These are phyloP conservation scores for Lachnellula cervina DNA, from an alignment of 2,329 filamentous ascomycete species.

Conservation along the genomic window DNA sequence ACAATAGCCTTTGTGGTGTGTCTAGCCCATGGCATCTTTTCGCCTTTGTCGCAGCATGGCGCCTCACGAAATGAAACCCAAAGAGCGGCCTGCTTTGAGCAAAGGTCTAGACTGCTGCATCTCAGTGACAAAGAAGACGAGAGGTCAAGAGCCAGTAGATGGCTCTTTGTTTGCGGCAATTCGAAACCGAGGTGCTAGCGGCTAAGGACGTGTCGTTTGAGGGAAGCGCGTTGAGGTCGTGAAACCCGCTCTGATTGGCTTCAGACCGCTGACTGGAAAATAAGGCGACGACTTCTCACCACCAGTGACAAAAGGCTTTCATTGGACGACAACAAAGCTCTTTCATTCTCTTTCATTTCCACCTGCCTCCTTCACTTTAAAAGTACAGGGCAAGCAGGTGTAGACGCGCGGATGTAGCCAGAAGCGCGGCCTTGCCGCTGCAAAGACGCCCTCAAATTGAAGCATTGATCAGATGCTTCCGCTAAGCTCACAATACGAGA, in stretches of 20 bases:
- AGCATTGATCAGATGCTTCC: background rate
- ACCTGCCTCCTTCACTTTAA: background rate
- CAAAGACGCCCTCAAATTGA: background rate
- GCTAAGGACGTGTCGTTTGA: constrained; percentile 12
- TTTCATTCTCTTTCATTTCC: too few relatives aligned
- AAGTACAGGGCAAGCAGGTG: background rate
- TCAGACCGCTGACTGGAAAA: background rate
- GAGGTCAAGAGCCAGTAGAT: constrained; percentile 11
- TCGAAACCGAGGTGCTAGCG: constrained; percentile 15
- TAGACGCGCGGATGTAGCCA: constrained; percentile 5
- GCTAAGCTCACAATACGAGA: too few relatives aligned
- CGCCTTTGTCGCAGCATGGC: constrained; percentile 4
- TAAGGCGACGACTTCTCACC: background rate
- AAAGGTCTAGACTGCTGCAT: background rate
- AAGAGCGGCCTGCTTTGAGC: background rate
- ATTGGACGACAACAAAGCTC: background rate
- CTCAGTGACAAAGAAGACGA: background rate
- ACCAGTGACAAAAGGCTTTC: background rate
- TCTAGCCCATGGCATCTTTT: background rate
- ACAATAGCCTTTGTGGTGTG: constrained; percentile 7
- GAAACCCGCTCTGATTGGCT: constrained; percentile 16
- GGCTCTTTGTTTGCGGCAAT: constrained; percentile 6
- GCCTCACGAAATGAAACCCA: constrained; percentile 25
- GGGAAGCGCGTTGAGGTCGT: constrained; percentile 9
- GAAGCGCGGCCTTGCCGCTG: constrained; percentile 5